A percentile compares a stretch with the other conserved stretches of the same genome.
Conservation (phyloP, 495 filamentous ascomycete genomes). For the Arthonia radiata region DNA sequence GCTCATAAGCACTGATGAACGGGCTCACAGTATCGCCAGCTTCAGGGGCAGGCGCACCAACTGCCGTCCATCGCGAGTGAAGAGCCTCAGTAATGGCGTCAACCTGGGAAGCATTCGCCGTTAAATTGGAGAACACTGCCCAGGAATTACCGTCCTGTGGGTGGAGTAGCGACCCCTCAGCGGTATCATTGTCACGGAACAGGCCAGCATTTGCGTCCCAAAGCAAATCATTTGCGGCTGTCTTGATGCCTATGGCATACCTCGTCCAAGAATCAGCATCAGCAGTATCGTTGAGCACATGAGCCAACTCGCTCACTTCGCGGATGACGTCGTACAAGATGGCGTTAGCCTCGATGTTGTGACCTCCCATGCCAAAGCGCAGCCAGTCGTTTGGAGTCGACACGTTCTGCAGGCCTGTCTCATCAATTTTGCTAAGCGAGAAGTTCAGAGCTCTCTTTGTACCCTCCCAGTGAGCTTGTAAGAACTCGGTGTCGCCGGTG, state of each 20-base stretch:
- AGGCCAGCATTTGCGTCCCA: constrained; percentile 12
- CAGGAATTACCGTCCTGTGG: constrained; percentile 27
- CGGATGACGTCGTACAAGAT: constrained; percentile 16
- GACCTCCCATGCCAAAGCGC: constrained; percentile 21
- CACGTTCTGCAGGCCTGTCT: constrained; percentile 14
- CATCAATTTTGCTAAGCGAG: constrained; percentile 9
- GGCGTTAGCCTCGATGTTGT: constrained; percentile 24
- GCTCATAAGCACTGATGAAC: constrained; percentile 35
- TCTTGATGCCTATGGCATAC: constrained; percentile 8
- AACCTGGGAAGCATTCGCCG: constrained; percentile 6
- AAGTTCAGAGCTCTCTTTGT: constrained; percentile 7
- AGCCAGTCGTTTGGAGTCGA: constrained; percentile 14
- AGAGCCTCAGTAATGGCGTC: constrained; percentile 20
- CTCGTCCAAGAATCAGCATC: constrained; percentile 7
- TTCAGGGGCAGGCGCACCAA: constrained; percentile 32
- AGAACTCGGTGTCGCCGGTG: constrained; percentile 8
- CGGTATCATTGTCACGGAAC: constrained; percentile 16
- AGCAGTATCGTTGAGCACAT: constrained; percentile 11
- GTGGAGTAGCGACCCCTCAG: constrained; percentile 13
- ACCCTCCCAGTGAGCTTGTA: constrained; percentile 3
- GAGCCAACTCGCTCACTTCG: constrained; percentile 12
- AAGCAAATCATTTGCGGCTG: constrained; percentile 12
- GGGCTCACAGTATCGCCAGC: constrained; percentile 32
- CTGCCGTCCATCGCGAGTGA: constrained; percentile 26
- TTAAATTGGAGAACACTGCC: constrained; percentile 15